phyloP scores from a whole-genome alignment of 371 early-diverging fungal species.

The Saksenaea oblongispora region DNA sequence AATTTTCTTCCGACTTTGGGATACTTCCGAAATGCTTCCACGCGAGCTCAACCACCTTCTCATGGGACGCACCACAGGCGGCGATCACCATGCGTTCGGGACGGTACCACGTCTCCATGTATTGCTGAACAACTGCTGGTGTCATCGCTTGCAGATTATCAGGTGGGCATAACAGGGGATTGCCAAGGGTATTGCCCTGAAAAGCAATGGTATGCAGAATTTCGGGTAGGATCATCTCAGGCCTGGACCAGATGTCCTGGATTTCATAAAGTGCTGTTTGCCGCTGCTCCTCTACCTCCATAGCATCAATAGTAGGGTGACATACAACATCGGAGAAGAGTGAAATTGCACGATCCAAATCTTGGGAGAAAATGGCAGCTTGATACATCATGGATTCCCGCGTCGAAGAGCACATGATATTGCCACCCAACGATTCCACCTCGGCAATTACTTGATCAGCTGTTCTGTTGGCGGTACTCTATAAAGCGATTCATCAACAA shows the following conservation, averaged over 20 bases:
- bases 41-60: constrained; percentile 75
- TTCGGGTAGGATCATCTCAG: constrained; percentile 88
- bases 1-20: constrained; percentile 29
- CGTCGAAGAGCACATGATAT: constrained; percentile 86
- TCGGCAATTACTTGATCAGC: constrained; percentile 73
- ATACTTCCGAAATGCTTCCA: constrained; percentile 66
- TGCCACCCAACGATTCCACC: constrained; percentile 88
- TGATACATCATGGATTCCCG: constrained; percentile 95
- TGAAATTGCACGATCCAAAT: constrained; percentile 69
- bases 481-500: neutral
- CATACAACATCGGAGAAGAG: constrained; percentile 83
- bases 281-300: constrained; percentile 85
- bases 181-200: constrained; percentile 80
- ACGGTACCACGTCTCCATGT: constrained; percentile 77
- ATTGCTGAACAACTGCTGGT: constrained; percentile 66
- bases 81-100: constrained; percentile 93
- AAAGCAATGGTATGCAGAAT: constrained; percentile 86
- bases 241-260: constrained; percentile 80
- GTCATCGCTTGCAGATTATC: constrained; percentile 69
- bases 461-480: constrained; percentile 64
- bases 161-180: constrained; percentile 77
- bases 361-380: constrained; percentile 85
- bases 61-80: constrained; percentile 87
- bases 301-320: constrained; percentile 66
- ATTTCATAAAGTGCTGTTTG: constrained; percentile 84